These are phyloP conservation scores for Fusarium sp. DNA, from an alignment of 2,329 filamentous ascomycete species.

Conservation along the genomic window DNA sequence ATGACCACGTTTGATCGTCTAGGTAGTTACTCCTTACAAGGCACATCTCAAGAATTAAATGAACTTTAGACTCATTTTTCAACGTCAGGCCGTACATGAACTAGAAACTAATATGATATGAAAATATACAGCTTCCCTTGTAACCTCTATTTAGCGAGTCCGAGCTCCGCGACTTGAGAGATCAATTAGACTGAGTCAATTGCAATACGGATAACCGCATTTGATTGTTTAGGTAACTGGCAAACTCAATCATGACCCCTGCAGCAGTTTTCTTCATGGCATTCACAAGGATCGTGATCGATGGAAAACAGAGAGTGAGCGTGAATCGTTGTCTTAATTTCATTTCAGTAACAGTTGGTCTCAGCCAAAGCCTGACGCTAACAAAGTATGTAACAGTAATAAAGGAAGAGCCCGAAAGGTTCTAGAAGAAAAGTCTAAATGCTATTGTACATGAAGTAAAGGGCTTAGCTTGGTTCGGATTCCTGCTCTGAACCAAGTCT, in stretches of 20 bases:
- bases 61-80: neutral
- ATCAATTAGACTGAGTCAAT: neutral
- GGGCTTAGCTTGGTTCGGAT: constrained; percentile 1
- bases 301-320: neutral
- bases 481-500: neutral
- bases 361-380: neutral
- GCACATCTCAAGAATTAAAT: neutral
- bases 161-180: neutral
- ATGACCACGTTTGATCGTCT: neutral
- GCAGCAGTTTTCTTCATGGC: neutral
- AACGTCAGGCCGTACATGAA: neutral
- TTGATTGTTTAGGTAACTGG: neutral
- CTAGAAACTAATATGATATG: neutral
- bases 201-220: neutral
- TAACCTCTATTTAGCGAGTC: neutral
- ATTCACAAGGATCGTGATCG: neutral
- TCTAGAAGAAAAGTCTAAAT: constrained; percentile 22
- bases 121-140: neutral
- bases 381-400: neutral
- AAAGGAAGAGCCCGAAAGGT: neutral
- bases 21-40: no score
- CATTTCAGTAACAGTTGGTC: neutral
- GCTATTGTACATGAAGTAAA: constrained; percentile 10
- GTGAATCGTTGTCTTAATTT: constrained; percentile 3
- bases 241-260: neutral